Evolutionary conservation across 208 protist genomes (phyloP).

Genomic region (Acanthamoeba triangularis): DNA sequence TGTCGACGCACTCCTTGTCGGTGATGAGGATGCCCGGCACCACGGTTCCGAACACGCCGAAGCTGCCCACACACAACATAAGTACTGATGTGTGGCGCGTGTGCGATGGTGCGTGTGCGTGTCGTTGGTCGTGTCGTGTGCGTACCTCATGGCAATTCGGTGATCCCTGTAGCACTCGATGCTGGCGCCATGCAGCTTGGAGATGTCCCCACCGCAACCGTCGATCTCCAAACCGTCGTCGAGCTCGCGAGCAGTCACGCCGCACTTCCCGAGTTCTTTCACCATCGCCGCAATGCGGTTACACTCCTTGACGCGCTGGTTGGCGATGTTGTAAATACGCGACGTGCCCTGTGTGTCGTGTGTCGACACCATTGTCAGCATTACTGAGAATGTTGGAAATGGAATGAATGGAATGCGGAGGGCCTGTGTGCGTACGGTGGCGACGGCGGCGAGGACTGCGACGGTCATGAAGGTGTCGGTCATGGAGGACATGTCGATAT

Average conservation of each 20-base stretch:
- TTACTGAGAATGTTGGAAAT: not conserved
- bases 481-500: conserved; percentile 91
- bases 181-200: conserved; percentile 58
- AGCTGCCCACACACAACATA: conserved; percentile 26
- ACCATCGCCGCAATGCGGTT: conserved; percentile 91
- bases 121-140: not conserved
- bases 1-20: conserved; percentile 91
- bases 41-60: conserved; percentile 84
- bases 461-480: conserved; percentile 93
- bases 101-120: not conserved
- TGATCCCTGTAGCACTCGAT: conserved; percentile 93
- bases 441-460: conserved; percentile 87
- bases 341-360: conserved; percentile 81
- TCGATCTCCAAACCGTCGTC: conserved; percentile 82
- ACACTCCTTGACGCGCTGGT: conserved; percentile 94
- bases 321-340: conserved; percentile 89
- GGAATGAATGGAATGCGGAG: too few species aligned
- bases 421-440: conserved; percentile 25
- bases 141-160: conserved; percentile 91
- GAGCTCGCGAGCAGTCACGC: conserved; percentile 82
- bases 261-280: conserved; percentile 89
- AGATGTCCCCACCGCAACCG: conserved; percentile 65
- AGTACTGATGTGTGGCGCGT: not conserved
- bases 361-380: not conserved
- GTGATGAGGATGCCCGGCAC: conserved; percentile 88